Conservation (phyloP, 352 stramenopile species). For the Pythium phragmiticola region DNA sequence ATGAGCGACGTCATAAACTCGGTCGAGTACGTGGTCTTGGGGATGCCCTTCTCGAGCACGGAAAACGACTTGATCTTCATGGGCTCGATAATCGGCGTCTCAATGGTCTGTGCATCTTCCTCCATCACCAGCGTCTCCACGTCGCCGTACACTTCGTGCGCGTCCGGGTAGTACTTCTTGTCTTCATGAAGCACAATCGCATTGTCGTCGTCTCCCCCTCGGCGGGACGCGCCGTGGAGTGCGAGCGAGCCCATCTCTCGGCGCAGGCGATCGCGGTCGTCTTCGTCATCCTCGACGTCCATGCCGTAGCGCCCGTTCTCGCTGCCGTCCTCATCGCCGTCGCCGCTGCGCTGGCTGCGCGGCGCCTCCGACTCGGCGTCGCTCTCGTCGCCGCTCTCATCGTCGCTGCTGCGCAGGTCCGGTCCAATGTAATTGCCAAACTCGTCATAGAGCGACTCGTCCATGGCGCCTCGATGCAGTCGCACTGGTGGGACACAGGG, state of each 20-base stretch:
- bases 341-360: constrained; percentile 6
- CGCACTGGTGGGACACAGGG: neutral
- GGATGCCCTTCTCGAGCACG: constrained; percentile 76
- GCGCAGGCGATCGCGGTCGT: constrained; percentile 17
- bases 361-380: constrained; percentile 38
- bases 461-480: constrained; percentile 46
- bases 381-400: constrained; percentile 31
- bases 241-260: constrained; percentile 47
- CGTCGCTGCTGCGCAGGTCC: constrained; percentile 89
- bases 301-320: constrained; percentile 30
- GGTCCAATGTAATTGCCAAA: constrained; percentile 99
- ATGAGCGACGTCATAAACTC: constrained; percentile 90
- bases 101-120: constrained; percentile 98
- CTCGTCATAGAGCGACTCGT: constrained; percentile 99
- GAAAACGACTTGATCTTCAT: constrained; percentile 94
- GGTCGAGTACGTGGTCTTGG: constrained; percentile 87
- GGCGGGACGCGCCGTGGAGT: constrained; percentile 30
- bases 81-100: constrained; percentile 98
- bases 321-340: constrained; percentile 33
- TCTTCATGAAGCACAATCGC: constrained; percentile 99
- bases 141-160: constrained; percentile 95
- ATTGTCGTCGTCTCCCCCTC: constrained; percentile 53
- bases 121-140: constrained; percentile 97
- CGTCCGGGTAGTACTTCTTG: constrained; percentile 99
- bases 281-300: constrained; percentile 37